Base-by-base conservation (phyloP, 192 early-diverging fungal species). In the Gamsiella multidivaricata region DNA sequence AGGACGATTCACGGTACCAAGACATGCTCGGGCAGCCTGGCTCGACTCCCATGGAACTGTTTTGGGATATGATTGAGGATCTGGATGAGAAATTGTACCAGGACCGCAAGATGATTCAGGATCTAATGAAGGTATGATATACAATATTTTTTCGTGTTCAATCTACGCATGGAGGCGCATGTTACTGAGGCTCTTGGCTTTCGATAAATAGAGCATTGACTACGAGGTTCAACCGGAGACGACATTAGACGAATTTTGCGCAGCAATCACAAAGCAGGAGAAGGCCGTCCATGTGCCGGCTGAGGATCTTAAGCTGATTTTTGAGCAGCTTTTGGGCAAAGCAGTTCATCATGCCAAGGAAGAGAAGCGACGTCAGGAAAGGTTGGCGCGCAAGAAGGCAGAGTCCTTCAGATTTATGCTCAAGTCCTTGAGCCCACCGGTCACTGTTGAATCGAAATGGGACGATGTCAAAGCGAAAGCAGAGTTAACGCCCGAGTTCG, bases 41-140 rank as follows among this genome's bases (percentile, higher is more conserved):
- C 10, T 95, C 94, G 4, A 88, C 89, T 8, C 96, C 97, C 1
- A 70, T 96, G 33, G 97, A 99, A 46, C 65, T 99, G 33, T 99
- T 97, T 76, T 97, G 96, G 93, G 97, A 99, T 74, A 61, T 90
- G 5, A 72, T 97, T 14, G 90, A 94, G 59, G 88, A 92, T 25
- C 79, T 98, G 3, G 91, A 94, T 20, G 94, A 97, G 31, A 76
- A 84, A 15, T 83, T 91, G 17, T 87, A 93, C 66, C 81, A 87
- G 34, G 85, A 93, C 34, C 84, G 91, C 20, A 91, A 90, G 63
- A 80, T 79, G 22, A 78, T 96, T 3, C 85, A 90, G 32, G 91
- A 92, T 28, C 31, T 85, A 26, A 55, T 95, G 26, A 88, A 87
- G 81, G 87, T 84, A 79, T 51, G 59, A 68, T 11, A 53, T 0